These are phyloP conservation scores for Didymella exigua DNA, from an alignment of 2,329 filamentous ascomycete species.

Conservation along the genomic window DNA sequence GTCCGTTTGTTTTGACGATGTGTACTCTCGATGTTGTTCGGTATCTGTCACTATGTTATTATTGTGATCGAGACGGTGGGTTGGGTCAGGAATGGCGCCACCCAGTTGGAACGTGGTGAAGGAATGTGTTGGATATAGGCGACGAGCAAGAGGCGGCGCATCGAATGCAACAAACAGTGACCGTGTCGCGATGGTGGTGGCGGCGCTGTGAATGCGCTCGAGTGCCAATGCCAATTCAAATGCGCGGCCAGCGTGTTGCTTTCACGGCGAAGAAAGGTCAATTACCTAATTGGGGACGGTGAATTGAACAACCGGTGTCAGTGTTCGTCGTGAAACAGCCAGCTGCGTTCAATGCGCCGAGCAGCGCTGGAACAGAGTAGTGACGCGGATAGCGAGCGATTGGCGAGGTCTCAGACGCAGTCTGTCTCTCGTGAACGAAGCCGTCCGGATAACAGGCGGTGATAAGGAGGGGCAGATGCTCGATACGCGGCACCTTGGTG, in stretches of 20 bases:
- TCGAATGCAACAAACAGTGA: constrained; percentile 26
- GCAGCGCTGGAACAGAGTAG: constrained; percentile 28
- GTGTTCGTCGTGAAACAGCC: constrained; percentile 34
- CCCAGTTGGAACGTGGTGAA: constrained; percentile 23
- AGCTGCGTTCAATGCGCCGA: constrained; percentile 18
- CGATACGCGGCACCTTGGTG: constrained; percentile 12
- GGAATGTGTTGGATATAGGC: constrained; percentile 36
- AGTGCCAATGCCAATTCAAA: background rate
- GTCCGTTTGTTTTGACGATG: constrained; percentile 4
- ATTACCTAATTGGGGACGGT: constrained; percentile 30
- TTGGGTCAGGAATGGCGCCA: constrained; percentile 33
- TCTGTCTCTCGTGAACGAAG: constrained; percentile 33
- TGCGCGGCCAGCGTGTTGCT: background rate
- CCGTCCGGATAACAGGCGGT: constrained; percentile 5
- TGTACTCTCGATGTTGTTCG: constrained; percentile 22
- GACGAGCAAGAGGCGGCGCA: constrained; percentile 38
- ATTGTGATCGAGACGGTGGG: constrained; percentile 33
- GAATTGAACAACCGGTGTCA: constrained; percentile 24
- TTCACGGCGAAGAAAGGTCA: constrained; percentile 12
- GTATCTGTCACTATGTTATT: constrained; percentile 32
- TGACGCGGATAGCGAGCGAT: constrained; percentile 3
- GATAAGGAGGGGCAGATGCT: constrained; percentile 15
- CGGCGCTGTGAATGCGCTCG: constrained; percentile 10
- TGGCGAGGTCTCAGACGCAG: constrained; percentile 29
- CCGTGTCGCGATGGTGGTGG: constrained; percentile 7